Base-by-base conservation (phyloP, 768 basidiomycete genomes). In the Termitomyces eurrhizus region DNA sequence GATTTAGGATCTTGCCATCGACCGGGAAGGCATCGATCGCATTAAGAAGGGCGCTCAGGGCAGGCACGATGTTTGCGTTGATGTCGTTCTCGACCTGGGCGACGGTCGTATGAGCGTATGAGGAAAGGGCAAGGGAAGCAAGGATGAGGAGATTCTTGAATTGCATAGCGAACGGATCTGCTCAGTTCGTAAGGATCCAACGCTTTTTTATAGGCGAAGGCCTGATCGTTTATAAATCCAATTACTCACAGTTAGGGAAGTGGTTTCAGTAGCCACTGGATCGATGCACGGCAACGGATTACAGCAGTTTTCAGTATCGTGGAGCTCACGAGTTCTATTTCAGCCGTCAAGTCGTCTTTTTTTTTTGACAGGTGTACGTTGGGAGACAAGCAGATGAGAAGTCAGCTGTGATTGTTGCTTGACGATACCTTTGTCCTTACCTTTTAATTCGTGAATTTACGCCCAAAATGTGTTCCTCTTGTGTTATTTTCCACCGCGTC, bases 1-100 rank as follows among this genome's bases (percentile, higher is more conserved):
- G 63, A 4, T 49, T 57, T 7, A 35, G 35, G 35, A 35, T 35
- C 41, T 45, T 70, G 1, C 70, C 70, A 16, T 61, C 62, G 26
- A 52, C 35, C 4, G 74, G 70, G 71, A 72, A 74, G 5, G 67
- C 68, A 18, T 68, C 67, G 57, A 79, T 73, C 4, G 66, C 62
- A 24, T 54, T 68, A 57, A 77, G 68, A 24, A 78, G 70, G 29
- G 63, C 61, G 13, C 67, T 72, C 8, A 73, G 62, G 36, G 67
- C 66, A 8, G 69, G 60, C 4, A 67, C 53, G 50, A 77, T 72
- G 21, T 21, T 62, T 8, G 26, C 37, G 8, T 51, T 56, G 37
- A 76, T 67, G 65, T 76, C 21, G 21, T 21, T 21, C 21, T 21
- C 21, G 21, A 21, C 21, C 21, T 21, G 21, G 21, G 21, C 21